Percentiles rank a stretch among this genome's conserved stretches.
Evolutionary conservation across 139 green algal species (phyloP).

Genomic region (Tetraselmis striata): DNA sequence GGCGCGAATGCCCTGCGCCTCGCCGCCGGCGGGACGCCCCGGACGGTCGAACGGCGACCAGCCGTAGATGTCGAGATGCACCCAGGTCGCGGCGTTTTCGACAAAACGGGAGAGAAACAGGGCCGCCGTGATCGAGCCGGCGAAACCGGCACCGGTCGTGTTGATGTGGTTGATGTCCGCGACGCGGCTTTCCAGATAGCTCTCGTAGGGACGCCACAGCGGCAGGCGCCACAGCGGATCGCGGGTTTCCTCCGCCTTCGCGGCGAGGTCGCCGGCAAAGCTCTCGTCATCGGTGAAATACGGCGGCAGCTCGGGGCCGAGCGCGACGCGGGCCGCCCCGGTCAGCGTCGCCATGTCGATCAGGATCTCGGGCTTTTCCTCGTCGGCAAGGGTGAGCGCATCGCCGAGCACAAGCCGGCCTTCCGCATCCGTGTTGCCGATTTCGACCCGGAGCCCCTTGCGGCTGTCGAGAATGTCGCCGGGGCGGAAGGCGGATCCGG

Average conservation of each 20-base stretch:
- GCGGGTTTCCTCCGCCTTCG: slow-evolving; percentile 16
- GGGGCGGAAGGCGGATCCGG: slow-evolving; percentile 41
- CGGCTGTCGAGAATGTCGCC: slow-evolving; percentile 44
- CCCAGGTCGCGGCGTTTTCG: too few species aligned
- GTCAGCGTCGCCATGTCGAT: neutral
- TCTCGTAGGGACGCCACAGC: slow-evolving; percentile 36
- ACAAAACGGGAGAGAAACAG: slow-evolving; percentile 52
- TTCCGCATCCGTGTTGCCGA: slow-evolving; percentile 42
- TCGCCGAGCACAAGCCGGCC: slow-evolving; percentile 60
- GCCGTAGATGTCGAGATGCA: too few species aligned
- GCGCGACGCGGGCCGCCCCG: slow-evolving; percentile 51
- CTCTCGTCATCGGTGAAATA: slow-evolving; percentile 46
- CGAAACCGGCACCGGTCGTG: slow-evolving; percentile 18
- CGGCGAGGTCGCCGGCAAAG: slow-evolving; percentile 29
- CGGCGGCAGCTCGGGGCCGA: slow-evolving; percentile 54
- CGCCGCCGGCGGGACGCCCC: slow-evolving; percentile 55
- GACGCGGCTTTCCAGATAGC: slow-evolving; percentile 50
- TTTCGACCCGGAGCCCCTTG: slow-evolving; percentile 56
- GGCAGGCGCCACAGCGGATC: slow-evolving; percentile 64
- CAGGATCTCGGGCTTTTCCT: too few species aligned
- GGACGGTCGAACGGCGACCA: too few species aligned
- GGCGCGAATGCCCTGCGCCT: slow-evolving; percentile 48
- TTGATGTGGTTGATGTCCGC: slow-evolving; percentile 18
- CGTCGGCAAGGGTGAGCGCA: slow-evolving; percentile 46
- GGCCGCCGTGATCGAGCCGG: slow-evolving; percentile 41